phyloP scores from a whole-genome alignment of 805 yeast species.

The Lachancea nothofagi region DNA sequence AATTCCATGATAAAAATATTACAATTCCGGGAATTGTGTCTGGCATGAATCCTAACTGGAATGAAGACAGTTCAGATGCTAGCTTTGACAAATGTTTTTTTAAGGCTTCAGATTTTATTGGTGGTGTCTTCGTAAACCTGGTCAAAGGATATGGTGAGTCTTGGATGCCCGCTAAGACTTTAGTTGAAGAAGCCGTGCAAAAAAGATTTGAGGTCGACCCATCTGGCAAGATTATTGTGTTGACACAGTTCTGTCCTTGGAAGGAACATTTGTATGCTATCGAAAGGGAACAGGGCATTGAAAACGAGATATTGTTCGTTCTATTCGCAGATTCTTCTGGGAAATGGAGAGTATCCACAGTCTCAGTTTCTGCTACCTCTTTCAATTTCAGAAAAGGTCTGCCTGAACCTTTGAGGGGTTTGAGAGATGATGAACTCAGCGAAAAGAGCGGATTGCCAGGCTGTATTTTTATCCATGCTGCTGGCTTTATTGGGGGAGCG shows the following conservation, averaged over 20 bases:
- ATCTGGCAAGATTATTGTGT: slow-evolving; percentile 67
- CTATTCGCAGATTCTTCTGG: slow-evolving; percentile 69
- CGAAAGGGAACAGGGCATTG: slow-evolving; percentile 54
- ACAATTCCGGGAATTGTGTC: slow-evolving; percentile 74
- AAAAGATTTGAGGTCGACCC: slow-evolving; percentile 52
- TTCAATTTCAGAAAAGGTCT: slow-evolving; percentile 82
- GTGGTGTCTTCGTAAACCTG: slow-evolving; percentile 63
- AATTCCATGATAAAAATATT: slow-evolving; percentile 67
- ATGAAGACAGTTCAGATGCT: slow-evolving; percentile 57
- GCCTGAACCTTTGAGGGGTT: slow-evolving; percentile 93
- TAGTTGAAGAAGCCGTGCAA: slow-evolving; percentile 67
- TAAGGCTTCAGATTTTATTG: slow-evolving; percentile 77
- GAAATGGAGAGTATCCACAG: slow-evolving; percentile 87
- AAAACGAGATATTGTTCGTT: slow-evolving; percentile 63
- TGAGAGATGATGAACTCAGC: slow-evolving; percentile 79
- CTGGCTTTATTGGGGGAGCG: slow-evolving; percentile 97
- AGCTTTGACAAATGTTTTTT: slow-evolving; percentile 61
- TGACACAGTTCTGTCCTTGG: slow-evolving; percentile 88
- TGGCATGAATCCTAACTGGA: slow-evolving; percentile 83
- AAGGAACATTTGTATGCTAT: slow-evolving; percentile 79
- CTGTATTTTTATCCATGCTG: slow-evolving; percentile 89
- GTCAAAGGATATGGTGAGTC: slow-evolving; percentile 70
- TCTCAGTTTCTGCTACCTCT: slow-evolving; percentile 69
- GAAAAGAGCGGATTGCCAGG: slow-evolving; percentile 74
- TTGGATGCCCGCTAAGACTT: slow-evolving; percentile 84